A percentile compares a stretch with the other conserved stretches of the same genome.
phyloP scores from a whole-genome alignment of 2,329 filamentous ascomycete genomes.

The Cucurbitaria berberidis region DNA sequence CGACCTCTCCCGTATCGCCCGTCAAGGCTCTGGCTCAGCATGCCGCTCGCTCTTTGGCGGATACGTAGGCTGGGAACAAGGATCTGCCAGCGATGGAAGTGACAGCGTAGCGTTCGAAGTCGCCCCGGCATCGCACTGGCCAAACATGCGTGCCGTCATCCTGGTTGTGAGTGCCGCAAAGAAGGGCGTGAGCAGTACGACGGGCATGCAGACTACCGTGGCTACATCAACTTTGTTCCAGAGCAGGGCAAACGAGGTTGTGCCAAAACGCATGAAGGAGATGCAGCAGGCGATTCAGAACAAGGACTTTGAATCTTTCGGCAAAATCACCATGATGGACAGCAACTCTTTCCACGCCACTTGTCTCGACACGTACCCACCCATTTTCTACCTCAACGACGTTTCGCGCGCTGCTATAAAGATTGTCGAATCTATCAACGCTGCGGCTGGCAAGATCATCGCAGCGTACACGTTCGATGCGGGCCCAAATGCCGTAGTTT shows the following conservation, averaged over 20 bases:
- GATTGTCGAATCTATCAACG: slow-evolving; percentile 88
- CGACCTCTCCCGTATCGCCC: slow-evolving; percentile 85
- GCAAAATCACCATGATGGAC: slow-evolving; percentile 91
- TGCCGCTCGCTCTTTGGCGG: slow-evolving; percentile 93
- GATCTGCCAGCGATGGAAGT: slow-evolving; percentile 74
- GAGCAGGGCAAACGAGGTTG: slow-evolving; percentile 74
- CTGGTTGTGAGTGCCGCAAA: slow-evolving; percentile 92
- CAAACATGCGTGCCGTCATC: slow-evolving; percentile 89
- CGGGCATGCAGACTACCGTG: slow-evolving; percentile 97
- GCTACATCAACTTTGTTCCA: slow-evolving; percentile 87
- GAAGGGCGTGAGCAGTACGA: slow-evolving; percentile 91
- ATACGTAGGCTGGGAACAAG: slow-evolving; percentile 93
- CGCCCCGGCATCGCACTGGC: slow-evolving; percentile 89
- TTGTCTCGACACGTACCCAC: slow-evolving; percentile 92
- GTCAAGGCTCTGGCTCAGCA: slow-evolving; percentile 93
- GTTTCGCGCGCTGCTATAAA: slow-evolving; percentile 85
- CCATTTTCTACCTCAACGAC: slow-evolving; percentile 99
- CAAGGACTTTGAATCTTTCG: slow-evolving; percentile 85
- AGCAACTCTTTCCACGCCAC: slow-evolving; percentile 97
- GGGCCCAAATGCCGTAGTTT: slow-evolving; percentile 94
- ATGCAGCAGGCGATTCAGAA: slow-evolving; percentile 83
- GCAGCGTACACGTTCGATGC: slow-evolving; percentile 98
- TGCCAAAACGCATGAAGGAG: slow-evolving; percentile 79
- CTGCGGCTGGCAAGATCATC: slow-evolving; percentile 75
- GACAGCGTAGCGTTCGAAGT: slow-evolving; percentile 91